These are phyloP conservation scores for Colletotrichum magnum DNA, from an alignment of 2,329 filamentous ascomycete species.

Conservation along the genomic window DNA sequence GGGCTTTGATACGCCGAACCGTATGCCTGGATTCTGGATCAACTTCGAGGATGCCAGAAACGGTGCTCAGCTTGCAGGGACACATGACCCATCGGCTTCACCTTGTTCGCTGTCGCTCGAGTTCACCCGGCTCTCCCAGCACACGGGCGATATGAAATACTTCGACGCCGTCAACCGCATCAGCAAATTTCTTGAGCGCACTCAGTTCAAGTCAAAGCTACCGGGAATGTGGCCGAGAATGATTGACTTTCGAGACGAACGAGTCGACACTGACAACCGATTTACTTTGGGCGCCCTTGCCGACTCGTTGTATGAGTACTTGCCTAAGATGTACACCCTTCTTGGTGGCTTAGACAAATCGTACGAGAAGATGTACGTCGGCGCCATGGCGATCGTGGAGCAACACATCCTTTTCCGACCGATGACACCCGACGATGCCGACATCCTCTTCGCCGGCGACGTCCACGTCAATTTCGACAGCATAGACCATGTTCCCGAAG, in stretches of 20 bases:
- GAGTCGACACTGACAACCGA: slow-evolving; percentile 45
- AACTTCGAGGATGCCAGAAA: slow-evolving; percentile 35
- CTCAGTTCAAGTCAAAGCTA: slow-evolving; percentile 75
- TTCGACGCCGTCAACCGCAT: slow-evolving; percentile 80
- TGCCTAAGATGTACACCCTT: slow-evolving; percentile 66
- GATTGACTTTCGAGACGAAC: slow-evolving; percentile 70
- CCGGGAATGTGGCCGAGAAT: slow-evolving; percentile 82
- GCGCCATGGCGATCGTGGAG: slow-evolving; percentile 67
- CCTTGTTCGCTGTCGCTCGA: slow-evolving; percentile 79
- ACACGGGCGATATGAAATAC: slow-evolving; percentile 80
- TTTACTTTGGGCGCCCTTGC: slow-evolving; percentile 56
- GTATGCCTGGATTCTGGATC: slow-evolving; percentile 63
- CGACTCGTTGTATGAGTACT: slow-evolving; percentile 59
- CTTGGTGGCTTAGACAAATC: slow-evolving; percentile 68
- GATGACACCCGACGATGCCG: slow-evolving; percentile 71
- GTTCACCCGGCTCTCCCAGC: slow-evolving; percentile 79
- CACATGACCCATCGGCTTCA: slow-evolving; percentile 58
- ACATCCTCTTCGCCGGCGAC: slow-evolving; percentile 70
- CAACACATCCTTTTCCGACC: slow-evolving; percentile 74
- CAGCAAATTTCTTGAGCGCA: slow-evolving; percentile 74
- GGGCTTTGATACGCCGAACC: slow-evolving; percentile 77
- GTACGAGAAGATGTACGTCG: slow-evolving; percentile 71
- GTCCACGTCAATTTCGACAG: slow-evolving; percentile 43
- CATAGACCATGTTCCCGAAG: slow-evolving; percentile 47
- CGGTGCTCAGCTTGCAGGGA: slow-evolving; percentile 27